Evolutionary conservation across 208 protist genomes (phyloP), one percentile per base, ranked within the genome.

Genomic region (Spongospora subterranea): DNA sequence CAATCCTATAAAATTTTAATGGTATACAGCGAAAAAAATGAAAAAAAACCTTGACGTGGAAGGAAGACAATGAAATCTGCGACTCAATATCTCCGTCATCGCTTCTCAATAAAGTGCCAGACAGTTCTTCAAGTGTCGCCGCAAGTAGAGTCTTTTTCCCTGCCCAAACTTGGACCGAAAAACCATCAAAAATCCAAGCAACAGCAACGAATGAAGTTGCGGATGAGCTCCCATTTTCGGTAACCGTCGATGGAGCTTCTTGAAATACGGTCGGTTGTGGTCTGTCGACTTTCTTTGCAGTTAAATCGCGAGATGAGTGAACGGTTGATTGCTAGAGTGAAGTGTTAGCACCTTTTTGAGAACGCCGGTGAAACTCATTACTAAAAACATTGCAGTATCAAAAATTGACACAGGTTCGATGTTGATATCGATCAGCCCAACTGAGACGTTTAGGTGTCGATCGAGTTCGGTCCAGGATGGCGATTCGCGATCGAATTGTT

Each of bases 351-450:
- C 17, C 17, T 29, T 60, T 60, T 24, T 29, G 24, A 82, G 40
- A 6, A 40, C 71, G 17, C 6, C 6, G n/a, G 40, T 32, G 54
- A 65, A 35, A 35, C 71, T 20, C 71, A 82, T 82, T 82, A 82
- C 71, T 20, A 82, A 40, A 13, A 82, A 35, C 35, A 82, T 20
- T 82, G 71, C 71, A 13, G 71, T 82, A 6, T 82, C 71, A 82
- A 40, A 82, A 45, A 82, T 6, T 20, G 71, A 45, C n/a, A 35
- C 13, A 35, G 71, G 71, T 82, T 82, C 71, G 17, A 82, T 20
- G 35, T 35, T 82, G 71, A 82, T 6, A 40, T 82, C 71, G 11
- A 82, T 20, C n/a, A 45, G n/a, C 6, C 71, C 71, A 82, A 43
- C 71, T 6, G 6, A 35, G n/a, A 82, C 17, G 11, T 43, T 35